Evolutionary conservation across 768 basidiomycete genomes (phyloP).

Genomic region (Udeniomyces megalosporus): DNA sequence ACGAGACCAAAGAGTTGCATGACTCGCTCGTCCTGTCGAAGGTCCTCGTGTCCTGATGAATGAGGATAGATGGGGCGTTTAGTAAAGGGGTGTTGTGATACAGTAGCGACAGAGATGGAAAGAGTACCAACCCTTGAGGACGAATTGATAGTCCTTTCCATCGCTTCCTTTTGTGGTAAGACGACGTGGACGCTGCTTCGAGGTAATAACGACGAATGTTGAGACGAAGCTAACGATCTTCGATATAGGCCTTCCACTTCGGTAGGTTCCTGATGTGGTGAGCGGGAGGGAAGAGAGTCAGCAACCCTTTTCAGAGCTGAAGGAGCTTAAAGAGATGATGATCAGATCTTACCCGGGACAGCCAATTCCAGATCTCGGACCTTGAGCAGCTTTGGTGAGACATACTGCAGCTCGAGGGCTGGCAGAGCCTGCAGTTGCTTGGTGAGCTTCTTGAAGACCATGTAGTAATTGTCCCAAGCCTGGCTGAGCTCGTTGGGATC

Average conservation of each 20-base stretch:
- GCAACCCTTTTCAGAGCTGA: neutral
- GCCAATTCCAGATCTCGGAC: constrained; percentile 81
- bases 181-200: constrained; percentile 88
- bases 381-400: constrained; percentile 78
- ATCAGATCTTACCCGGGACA: constrained; percentile 58
- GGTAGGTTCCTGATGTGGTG: constrained; percentile 63
- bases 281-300: neutral
- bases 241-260: constrained; percentile 67
- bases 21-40: constrained; percentile 95
- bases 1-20: constrained; percentile 98
- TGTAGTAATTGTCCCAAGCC: constrained; percentile 98
- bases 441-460: constrained; percentile 88
- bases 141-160: constrained; percentile 80
- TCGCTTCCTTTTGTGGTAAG: constrained; percentile 76
- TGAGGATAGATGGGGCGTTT: neutral
- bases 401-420: constrained; percentile 87
- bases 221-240: constrained; percentile 70
- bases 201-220: constrained; percentile 82
- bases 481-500: constrained; percentile 82
- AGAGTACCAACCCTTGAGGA: constrained; percentile 92
- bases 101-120: no score
- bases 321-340: neutral
- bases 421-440: constrained; percentile 80
- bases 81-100: no score
- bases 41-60: constrained; percentile 75